phyloP scores from a whole-genome alignment of 2,329 filamentous ascomycete genomes.

The Beauveria scarabaeidicola region DNA sequence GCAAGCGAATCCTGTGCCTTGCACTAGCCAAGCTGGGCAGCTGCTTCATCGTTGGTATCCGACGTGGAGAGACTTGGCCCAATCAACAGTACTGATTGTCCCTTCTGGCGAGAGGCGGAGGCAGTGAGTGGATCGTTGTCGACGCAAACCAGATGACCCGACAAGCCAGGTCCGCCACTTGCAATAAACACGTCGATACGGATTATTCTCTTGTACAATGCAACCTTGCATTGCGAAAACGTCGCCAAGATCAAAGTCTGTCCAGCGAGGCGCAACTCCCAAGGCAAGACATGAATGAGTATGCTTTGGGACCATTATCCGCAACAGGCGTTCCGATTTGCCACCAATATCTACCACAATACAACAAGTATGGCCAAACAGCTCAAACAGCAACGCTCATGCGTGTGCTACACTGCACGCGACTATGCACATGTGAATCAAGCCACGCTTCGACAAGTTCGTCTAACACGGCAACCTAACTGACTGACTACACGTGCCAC shows the following conservation, averaged over 20 bases:
- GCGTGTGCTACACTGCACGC: not conserved
- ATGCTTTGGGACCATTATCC: not conserved
- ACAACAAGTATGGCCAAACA: not conserved
- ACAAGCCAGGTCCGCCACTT: not conserved
- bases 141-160: slow-evolving; percentile 2
- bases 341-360: not conserved
- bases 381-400: not conserved
- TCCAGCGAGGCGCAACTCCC: not conserved
- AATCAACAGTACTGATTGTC: not conserved
- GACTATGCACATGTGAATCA: not conserved
- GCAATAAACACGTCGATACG: not conserved
- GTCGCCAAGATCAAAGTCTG: not conserved
- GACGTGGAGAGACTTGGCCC: not conserved
- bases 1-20: not conserved
- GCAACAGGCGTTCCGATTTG: not conserved
- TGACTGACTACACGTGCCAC: too few relatives aligned
- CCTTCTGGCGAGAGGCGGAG: not conserved
- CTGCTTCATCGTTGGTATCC: not conserved
- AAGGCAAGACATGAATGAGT: not conserved
- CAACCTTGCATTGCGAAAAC: not conserved
- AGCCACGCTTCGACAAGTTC: not conserved
- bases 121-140: not conserved
- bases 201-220: not conserved
- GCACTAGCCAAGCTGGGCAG: not conserved
- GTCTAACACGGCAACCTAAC: not conserved